phyloP scores from a whole-genome alignment of 768 basidiomycete species.

The Phylloporus arenicola region DNA sequence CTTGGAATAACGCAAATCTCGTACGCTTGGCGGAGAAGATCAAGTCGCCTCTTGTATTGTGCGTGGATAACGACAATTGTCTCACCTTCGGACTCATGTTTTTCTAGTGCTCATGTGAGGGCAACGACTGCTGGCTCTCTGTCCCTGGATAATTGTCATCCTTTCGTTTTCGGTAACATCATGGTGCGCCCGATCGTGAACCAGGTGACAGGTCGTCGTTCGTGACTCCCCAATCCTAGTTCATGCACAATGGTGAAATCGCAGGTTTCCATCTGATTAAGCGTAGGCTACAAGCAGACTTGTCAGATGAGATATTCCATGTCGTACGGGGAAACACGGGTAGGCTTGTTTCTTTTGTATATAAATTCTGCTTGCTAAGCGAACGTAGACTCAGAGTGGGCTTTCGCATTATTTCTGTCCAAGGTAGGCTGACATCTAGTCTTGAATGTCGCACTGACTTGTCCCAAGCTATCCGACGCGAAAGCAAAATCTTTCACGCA shows the following conservation, averaged over 20 bases:
- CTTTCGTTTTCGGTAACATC: slow-evolving; percentile 85
- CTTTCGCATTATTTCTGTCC: slow-evolving; percentile 87
- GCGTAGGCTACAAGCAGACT: slow-evolving; percentile 64
- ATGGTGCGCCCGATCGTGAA: slow-evolving; percentile 53
- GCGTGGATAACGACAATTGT: slow-evolving; percentile 25
- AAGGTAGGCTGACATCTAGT: slow-evolving; percentile 41
- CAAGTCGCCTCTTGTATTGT: slow-evolving; percentile 94
- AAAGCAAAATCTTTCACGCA: slow-evolving; percentile 72
- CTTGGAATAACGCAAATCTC: slow-evolving; percentile 95
- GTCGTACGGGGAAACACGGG: slow-evolving; percentile 92
- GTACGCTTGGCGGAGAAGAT: slow-evolving; percentile 95
- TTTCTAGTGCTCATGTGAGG: slow-evolving; percentile 76
- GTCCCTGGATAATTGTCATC: slow-evolving; percentile 93
- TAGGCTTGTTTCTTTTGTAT: slow-evolving; percentile 24
- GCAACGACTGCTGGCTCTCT: slow-evolving; percentile 90
- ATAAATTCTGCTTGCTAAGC: neutral
- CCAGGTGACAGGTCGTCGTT: neutral
- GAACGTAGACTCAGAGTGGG: slow-evolving; percentile 87
- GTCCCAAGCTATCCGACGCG: slow-evolving; percentile 67
- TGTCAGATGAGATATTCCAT: slow-evolving; percentile 83
- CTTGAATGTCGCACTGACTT: slow-evolving; percentile 5
- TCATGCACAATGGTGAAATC: slow-evolving; percentile 97
- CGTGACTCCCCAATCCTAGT: slow-evolving; percentile 41
- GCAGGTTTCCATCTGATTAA: slow-evolving; percentile 79
- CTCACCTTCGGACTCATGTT: neutral